Conservation (phyloP, 202 grass and related monocot genomes). For the Bolboschoenoplectus hybrid region DNA sequence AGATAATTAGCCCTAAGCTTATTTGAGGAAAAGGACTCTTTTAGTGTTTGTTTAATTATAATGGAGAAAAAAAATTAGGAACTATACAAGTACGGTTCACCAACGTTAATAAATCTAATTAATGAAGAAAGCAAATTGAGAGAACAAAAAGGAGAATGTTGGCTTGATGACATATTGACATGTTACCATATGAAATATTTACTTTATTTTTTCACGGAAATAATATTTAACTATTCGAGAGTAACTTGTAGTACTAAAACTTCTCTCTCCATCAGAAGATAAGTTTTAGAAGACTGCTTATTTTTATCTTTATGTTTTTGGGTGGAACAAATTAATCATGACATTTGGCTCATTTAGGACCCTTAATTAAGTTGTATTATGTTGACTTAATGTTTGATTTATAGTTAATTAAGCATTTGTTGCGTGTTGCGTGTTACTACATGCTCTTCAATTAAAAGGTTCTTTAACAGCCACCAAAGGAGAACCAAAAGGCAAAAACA, state of each 20-base stretch:
- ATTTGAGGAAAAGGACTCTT: neutral
- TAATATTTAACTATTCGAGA: neutral
- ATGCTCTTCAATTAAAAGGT: neutral
- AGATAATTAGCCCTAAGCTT: neutral
- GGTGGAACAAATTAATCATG: neutral
- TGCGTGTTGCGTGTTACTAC: neutral
- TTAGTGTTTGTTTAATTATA: neutral
- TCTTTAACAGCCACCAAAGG: neutral
- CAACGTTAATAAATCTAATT: neutral
- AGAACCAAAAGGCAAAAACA: neutral
- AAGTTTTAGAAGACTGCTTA: neutral
- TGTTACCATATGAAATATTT: slow-evolving; percentile 4
- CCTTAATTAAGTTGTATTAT: neutral
- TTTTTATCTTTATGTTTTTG: neutral
- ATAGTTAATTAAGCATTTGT: neutral
- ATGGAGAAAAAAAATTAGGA: neutral
- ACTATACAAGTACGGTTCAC: slow-evolving; percentile 4
- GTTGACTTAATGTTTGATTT: neutral
- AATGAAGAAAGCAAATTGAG: slow-evolving; percentile 5
- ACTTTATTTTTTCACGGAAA: neutral
- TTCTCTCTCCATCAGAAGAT: neutral
- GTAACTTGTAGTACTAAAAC: slow-evolving; percentile 12
- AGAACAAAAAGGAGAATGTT: neutral
- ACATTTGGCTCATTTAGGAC: neutral
- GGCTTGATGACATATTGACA: neutral